Conservation (phyloP, 306 rosid species). For the Pachyrhizus erosus region DNA sequence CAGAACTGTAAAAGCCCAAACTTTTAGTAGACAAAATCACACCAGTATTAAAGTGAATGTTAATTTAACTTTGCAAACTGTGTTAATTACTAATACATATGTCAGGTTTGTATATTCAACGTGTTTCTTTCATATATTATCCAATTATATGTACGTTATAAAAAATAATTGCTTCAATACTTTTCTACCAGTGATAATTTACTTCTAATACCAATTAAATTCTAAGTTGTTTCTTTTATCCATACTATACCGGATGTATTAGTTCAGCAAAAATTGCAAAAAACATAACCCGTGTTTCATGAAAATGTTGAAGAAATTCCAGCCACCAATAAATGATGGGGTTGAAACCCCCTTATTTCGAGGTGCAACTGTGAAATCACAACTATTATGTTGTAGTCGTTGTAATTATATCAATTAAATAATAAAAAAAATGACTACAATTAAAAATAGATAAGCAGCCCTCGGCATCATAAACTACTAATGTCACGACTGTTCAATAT, state of each 20-base stretch:
- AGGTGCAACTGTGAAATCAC: not conserved
- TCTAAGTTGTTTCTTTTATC: not conserved
- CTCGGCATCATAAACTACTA: conserved; percentile 12
- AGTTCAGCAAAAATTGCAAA: conserved; percentile 20
- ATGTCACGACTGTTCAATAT: not conserved
- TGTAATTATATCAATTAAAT: not conserved
- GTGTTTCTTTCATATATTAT: conserved; percentile 1
- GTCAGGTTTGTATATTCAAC: not conserved
- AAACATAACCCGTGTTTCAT: not conserved
- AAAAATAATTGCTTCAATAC: not conserved
- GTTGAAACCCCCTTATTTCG: conserved; percentile 12
- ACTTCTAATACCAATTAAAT: not conserved
- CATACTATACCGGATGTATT: not conserved
- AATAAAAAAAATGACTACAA: conserved; percentile 6
- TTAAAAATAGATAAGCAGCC: not conserved
- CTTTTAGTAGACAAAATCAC: not conserved
- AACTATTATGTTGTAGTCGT: not conserved
- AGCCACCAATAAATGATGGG: not conserved
- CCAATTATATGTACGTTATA: not conserved
- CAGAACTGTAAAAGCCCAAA: conserved; percentile 27
- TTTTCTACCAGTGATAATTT: not conserved
- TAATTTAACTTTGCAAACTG: conserved; percentile 6
- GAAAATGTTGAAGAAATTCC: conserved; percentile 11
- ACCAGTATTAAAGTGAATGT: not conserved
- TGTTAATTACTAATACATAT: not conserved